Evolutionary conservation across 164 flowering plant species (phyloP), one percentile per base, ranked within the genome.

Genomic region (Malania oleifera): DNA sequence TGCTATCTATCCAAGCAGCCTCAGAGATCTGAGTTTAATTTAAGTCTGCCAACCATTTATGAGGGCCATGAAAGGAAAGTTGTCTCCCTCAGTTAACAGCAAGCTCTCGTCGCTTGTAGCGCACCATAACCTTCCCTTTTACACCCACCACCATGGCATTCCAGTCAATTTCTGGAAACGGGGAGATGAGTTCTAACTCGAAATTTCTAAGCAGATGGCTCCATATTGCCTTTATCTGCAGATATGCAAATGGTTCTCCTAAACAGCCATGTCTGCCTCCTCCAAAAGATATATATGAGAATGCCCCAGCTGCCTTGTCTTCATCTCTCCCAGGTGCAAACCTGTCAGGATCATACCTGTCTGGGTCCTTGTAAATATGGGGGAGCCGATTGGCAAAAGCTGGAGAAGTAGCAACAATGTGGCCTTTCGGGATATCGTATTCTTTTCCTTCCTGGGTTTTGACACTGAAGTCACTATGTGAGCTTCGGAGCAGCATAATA

Each of bases 131-230:
- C 60, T 83, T 80, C 34, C 96, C 98, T 63, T 92, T 92, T 29
- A 92, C 97, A 23, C 98, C 97, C 17, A 92, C 98, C 27, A 92
- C 97, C 96, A 87, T 87, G 38, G 97, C 98, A 73, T 92, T 92
- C 98, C 98, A 89, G 56, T 92, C 96, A 14, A 78, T 86, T 74
- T 92, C 97, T 5, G 96, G 97, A 58, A 92, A 92, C 5, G 97
- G 96, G 12, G 96, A 89, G 10, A 79, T 37, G 52, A 89, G 75
- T 72, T 92, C 91, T 31, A 92, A 44, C 59, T 92, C 97, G 59
- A 92, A 92, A 54, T 89, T 89, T 58, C 97, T 81, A 55, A 89
- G 61, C 70, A 92, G 64, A 69, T 89, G 97, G 67, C 85, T 87
- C 98, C 98, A 92, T 49, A 89, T 84, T 5, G 97, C 97, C 74